Evolutionary conservation across 1,139 yeast species (phyloP).

Genomic region (Lodderomyces elongisporus): DNA sequence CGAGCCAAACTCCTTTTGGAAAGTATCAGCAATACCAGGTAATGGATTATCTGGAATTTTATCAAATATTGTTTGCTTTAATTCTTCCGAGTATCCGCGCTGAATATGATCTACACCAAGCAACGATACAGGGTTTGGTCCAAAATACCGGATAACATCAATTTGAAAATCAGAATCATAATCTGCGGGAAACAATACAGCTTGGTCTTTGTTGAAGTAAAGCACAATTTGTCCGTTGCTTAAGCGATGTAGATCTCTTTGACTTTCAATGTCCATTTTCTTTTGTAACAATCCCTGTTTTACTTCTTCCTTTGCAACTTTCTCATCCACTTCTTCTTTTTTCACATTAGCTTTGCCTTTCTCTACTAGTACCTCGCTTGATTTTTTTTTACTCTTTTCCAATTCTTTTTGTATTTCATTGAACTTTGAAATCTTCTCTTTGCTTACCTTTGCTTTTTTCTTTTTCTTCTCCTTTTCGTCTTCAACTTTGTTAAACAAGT

Average conservation of each 20-base stretch:
- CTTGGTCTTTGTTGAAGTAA: slow-evolving; percentile 28
- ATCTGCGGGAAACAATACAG: slow-evolving; percentile 35
- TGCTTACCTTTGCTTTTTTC: slow-evolving; percentile 12
- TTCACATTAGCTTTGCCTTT: slow-evolving; percentile 1
- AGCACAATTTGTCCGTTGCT: slow-evolving; percentile 28
- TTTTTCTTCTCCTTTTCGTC: slow-evolving; percentile 10
- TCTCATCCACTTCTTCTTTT: too few species aligned
- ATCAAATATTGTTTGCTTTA: slow-evolving; percentile 26
- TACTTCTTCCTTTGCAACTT: neutral
- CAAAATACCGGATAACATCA: slow-evolving; percentile 35
- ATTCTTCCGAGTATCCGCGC: slow-evolving; percentile 33
- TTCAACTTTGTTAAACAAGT: slow-evolving; percentile 17
- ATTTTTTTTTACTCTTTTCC: slow-evolving; percentile 6
- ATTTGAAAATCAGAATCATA: slow-evolving; percentile 33
- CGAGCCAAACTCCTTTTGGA: slow-evolving; percentile 26
- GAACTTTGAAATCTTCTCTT: slow-evolving; percentile 19
- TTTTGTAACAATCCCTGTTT: too few species aligned
- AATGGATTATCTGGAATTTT: slow-evolving; percentile 25
- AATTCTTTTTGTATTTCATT: slow-evolving; percentile 16
- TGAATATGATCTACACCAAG: slow-evolving; percentile 34
- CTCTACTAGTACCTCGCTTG: slow-evolving; percentile 3
- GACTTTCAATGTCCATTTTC: slow-evolving; percentile 16
- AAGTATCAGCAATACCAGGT: slow-evolving; percentile 27
- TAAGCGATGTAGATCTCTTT: slow-evolving; percentile 28
- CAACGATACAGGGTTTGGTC: slow-evolving; percentile 27